Conservation (phyloP, 371 early-diverging fungal genomes). For the Vairimorpha necatrix region DNA sequence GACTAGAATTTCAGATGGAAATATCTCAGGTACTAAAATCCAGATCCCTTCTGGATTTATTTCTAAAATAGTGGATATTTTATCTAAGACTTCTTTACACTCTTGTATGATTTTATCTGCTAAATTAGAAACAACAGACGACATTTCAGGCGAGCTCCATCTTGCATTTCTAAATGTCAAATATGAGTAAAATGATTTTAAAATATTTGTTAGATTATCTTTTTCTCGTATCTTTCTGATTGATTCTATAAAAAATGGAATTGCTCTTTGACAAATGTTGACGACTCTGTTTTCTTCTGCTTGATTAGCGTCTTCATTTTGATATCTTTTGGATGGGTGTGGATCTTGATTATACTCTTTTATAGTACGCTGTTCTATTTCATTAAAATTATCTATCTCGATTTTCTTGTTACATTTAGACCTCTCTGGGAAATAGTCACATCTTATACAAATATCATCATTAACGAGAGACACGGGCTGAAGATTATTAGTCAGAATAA, state of each 20-base stretch:
- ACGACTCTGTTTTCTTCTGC: slow-evolving; percentile 55
- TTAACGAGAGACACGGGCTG: slow-evolving; percentile 92
- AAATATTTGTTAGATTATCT: slow-evolving; percentile 89
- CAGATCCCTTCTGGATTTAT: slow-evolving; percentile 99
- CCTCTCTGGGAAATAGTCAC: slow-evolving; percentile 88
- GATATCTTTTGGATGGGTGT: slow-evolving; percentile 67
- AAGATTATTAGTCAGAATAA: slow-evolving; percentile 93
- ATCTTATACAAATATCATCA: slow-evolving; percentile 81
- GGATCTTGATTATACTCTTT: slow-evolving; percentile 68
- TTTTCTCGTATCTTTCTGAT: slow-evolving; percentile 93
- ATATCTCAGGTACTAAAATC: slow-evolving; percentile 85
- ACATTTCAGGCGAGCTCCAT: slow-evolving; percentile 99
- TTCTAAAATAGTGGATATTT: slow-evolving; percentile 88
- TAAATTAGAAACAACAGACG: slow-evolving; percentile 87
- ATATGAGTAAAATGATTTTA: slow-evolving; percentile 98
- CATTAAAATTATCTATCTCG: slow-evolving; percentile 78
- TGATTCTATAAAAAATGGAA: slow-evolving; percentile 96
- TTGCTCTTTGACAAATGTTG: slow-evolving; percentile 91
- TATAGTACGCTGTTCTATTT: slow-evolving; percentile 77
- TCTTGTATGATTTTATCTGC: slow-evolving; percentile 91
- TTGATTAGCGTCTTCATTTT: slow-evolving; percentile 73
- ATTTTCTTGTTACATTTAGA: slow-evolving; percentile 84
- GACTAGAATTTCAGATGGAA: slow-evolving; percentile 78
- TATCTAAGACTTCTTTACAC: slow-evolving; percentile 82
- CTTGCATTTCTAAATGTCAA: slow-evolving; percentile 97